phyloP scores from a whole-genome alignment of 2,329 filamentous ascomycete genomes.

The Xylariaceae sp. region DNA sequence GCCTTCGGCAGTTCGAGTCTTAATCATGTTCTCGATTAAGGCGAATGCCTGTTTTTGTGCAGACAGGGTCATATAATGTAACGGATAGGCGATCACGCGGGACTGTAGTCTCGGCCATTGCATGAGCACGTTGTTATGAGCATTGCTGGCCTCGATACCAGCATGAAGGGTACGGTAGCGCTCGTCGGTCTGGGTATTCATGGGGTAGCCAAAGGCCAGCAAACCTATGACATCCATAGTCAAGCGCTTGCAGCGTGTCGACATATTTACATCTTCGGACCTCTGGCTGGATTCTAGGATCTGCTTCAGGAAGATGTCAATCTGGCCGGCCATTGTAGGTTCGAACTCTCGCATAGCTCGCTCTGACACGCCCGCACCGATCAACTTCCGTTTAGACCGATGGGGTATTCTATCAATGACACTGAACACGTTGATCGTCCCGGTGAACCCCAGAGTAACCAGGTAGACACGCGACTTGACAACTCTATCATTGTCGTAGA shows the following conservation, averaged over 20 bases:
- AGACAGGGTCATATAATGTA: constrained; percentile 18
- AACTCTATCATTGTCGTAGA: constrained; percentile 29
- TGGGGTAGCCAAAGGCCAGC: constrained; percentile 30
- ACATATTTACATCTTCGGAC: constrained; percentile 27
- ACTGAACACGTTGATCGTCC: constrained; percentile 25
- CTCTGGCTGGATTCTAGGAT: constrained; percentile 9
- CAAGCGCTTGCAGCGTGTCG: constrained; percentile 18
- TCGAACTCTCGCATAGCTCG: constrained; percentile 30
- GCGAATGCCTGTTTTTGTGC: constrained; percentile 24
- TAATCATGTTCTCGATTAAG: constrained; percentile 30
- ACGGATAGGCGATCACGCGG: constrained; percentile 15
- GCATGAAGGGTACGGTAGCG: constrained; percentile 21
- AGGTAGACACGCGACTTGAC: constrained; percentile 29
- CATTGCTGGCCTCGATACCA: constrained; percentile 19
- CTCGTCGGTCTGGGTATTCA: constrained; percentile 27
- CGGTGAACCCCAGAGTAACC: constrained; percentile 20
- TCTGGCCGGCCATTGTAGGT: constrained; percentile 24
- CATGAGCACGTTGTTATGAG: constrained; percentile 25
- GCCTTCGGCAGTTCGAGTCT: constrained; percentile 23
- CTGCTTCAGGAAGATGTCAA: constrained; percentile 28
- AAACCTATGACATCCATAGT: constrained; percentile 28
- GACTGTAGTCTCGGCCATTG: constrained; percentile 27
- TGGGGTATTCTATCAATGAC: constrained; percentile 21
- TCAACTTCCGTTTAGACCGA: constrained; percentile 23
- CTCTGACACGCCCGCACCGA: constrained; percentile 25